Evolutionary conservation across 176 grass and related monocot species (phyloP).

Genomic region (Triticum turgidum): DNA sequence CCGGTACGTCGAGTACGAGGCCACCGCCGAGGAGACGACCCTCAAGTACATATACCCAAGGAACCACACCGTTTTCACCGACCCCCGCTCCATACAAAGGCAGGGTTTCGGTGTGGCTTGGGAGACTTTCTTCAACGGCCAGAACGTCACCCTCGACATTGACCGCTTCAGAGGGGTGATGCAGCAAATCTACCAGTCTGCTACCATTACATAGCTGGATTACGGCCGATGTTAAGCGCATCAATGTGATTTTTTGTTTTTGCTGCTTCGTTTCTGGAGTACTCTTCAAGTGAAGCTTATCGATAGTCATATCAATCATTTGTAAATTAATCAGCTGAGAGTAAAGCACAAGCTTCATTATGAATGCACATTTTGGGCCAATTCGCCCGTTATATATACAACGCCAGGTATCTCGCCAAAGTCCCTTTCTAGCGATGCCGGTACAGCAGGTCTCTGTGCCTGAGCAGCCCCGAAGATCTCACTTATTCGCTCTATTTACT

Average conservation of each 20-base stretch:
- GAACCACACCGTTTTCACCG: conserved; percentile 53
- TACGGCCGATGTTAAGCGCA: not conserved
- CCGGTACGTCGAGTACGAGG: conserved; percentile 71
- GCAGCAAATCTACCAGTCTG: conserved; percentile 38
- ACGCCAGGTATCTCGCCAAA: too few species aligned
- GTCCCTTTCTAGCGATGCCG: too few species aligned
- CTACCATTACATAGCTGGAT: conserved; percentile 25
- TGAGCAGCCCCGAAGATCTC: too few species aligned
- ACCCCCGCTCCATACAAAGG: conserved; percentile 51
- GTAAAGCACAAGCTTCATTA: too few species aligned
- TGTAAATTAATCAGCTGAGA: too few species aligned
- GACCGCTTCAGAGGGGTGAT: conserved; percentile 39
- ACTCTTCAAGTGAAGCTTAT: too few species aligned
- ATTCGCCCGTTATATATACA: too few species aligned
- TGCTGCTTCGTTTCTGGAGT: not conserved
- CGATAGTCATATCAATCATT: too few species aligned
- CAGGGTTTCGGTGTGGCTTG: conserved; percentile 26
- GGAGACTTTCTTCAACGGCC: conserved; percentile 41
- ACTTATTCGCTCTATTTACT: too few species aligned
- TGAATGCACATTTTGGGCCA: too few species aligned
- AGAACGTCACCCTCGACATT: conserved; percentile 67
- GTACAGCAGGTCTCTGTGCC: too few species aligned
- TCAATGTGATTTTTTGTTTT: not conserved
- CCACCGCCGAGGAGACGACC: conserved; percentile 51
- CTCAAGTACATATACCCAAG: conserved; percentile 54